A percentile compares a stretch with the other conserved stretches of the same genome.
Evolutionary conservation across 2,329 filamentous ascomycete genomes (phyloP).

Genomic region (Bisporella sp.): DNA sequence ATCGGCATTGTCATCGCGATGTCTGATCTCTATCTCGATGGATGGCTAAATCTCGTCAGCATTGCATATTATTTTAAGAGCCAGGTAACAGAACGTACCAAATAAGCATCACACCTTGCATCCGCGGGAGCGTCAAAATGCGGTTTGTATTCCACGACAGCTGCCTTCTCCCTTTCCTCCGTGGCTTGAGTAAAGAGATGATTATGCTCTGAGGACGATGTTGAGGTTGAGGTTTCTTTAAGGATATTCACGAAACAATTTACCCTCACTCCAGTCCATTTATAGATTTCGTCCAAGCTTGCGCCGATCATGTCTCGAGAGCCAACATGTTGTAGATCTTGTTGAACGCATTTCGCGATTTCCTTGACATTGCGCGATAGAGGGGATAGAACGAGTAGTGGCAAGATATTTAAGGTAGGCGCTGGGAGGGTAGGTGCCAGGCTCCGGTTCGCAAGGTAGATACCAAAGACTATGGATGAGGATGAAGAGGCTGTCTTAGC

Average conservation of each 20-base stretch:
- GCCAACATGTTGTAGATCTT: slow-evolving; percentile 58
- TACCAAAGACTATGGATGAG: slow-evolving; percentile 56
- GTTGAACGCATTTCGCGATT: slow-evolving; percentile 56
- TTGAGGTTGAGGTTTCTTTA: slow-evolving; percentile 21
- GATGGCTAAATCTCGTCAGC: slow-evolving; percentile 17
- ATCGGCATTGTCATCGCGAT: slow-evolving; percentile 18
- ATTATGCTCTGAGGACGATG: no score
- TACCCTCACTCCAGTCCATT: slow-evolving; percentile 67
- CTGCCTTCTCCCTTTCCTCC: background rate
- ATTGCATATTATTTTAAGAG: background rate
- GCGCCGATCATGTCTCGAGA: slow-evolving; percentile 46
- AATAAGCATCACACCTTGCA: slow-evolving; percentile 12
- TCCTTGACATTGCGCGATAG: slow-evolving; percentile 32
- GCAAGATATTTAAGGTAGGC: slow-evolving; percentile 75
- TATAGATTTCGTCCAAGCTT: slow-evolving; percentile 61
- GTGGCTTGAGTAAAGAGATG: no score
- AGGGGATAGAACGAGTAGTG: slow-evolving; percentile 49
- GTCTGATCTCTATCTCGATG: slow-evolving; percentile 25
- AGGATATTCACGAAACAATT: slow-evolving; percentile 80
- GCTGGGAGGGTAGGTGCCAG: slow-evolving; percentile 42
- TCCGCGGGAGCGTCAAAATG: slow-evolving; percentile 2
- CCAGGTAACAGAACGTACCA: slow-evolving; percentile 14
- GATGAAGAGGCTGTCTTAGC: slow-evolving; percentile 4
- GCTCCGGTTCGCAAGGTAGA: slow-evolving; percentile 74
- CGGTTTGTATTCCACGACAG: slow-evolving; percentile 5